phyloP scores from a whole-genome alignment of 2,329 filamentous ascomycete genomes.

The Parastagonospora avenae region DNA sequence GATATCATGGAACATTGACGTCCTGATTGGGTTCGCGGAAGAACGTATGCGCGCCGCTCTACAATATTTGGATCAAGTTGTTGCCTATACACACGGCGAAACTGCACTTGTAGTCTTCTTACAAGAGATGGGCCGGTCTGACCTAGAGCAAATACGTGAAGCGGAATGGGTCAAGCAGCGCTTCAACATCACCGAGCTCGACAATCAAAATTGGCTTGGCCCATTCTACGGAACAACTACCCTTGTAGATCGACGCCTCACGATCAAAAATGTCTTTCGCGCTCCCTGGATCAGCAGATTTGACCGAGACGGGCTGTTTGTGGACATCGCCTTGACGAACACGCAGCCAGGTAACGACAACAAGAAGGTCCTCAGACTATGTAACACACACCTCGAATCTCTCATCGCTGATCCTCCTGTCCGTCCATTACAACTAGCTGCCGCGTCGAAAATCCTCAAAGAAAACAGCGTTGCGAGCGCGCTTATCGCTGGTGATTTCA shows the following conservation, averaged over 20 bases:
- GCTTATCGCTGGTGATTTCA: slow-evolving; percentile 61
- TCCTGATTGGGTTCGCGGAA: slow-evolving; percentile 45
- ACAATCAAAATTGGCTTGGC: slow-evolving; percentile 52
- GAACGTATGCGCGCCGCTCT: slow-evolving; percentile 52
- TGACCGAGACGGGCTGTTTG: slow-evolving; percentile 60
- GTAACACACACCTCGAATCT: slow-evolving; percentile 64
- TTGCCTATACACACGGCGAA: slow-evolving; percentile 20
- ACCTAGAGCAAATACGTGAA: slow-evolving; percentile 52
- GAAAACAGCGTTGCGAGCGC: slow-evolving; percentile 46
- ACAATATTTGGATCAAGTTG: slow-evolving; percentile 42
- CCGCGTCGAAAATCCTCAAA: slow-evolving; percentile 53
- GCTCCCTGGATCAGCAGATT: slow-evolving; percentile 58
- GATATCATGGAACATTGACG: slow-evolving; percentile 58
- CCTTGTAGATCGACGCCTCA: slow-evolving; percentile 56
- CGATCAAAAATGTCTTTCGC: slow-evolving; percentile 55
- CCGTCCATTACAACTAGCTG: slow-evolving; percentile 56
- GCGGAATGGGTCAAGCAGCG: slow-evolving; percentile 54
- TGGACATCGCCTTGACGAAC: slow-evolving; percentile 51
- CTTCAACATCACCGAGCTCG: slow-evolving; percentile 58
- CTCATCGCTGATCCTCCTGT: slow-evolving; percentile 55
- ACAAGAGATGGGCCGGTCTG: slow-evolving; percentile 57
- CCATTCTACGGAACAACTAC: slow-evolving; percentile 59
- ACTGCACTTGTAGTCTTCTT: slow-evolving; percentile 54
- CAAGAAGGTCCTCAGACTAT: slow-evolving; percentile 51
- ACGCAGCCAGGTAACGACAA: not conserved